phyloP scores from a whole-genome alignment of 1,284 basidiomycete genomes.

The Ustilago loliicola region DNA sequence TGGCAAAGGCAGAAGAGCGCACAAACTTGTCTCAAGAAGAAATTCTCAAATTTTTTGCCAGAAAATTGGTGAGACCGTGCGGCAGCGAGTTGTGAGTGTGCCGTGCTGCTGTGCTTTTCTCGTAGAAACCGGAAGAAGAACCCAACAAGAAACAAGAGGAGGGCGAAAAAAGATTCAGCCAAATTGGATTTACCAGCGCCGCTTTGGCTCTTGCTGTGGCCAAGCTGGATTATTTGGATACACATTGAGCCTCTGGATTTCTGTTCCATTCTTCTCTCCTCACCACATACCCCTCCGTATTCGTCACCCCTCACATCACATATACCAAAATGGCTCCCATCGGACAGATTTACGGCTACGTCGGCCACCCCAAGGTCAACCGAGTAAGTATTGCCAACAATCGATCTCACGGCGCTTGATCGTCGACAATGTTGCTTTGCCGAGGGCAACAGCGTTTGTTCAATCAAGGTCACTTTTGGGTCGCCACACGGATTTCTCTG shows the following conservation, averaged over 20 bases:
- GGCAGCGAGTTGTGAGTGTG: slow-evolving; percentile 4
- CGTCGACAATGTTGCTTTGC: background rate
- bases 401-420: background rate
- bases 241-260: background rate
- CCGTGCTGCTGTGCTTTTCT: background rate
- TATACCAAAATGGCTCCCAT: slow-evolving; percentile 64
- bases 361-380: slow-evolving; percentile 53
- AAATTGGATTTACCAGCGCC: background rate
- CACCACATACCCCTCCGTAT: slow-evolving; percentile 35
- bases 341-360: slow-evolving; percentile 65
- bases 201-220: background rate
- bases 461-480: background rate
- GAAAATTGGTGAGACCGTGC: slow-evolving; percentile 1
- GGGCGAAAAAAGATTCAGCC: background rate
- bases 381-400: slow-evolving; percentile 24
- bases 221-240: background rate
- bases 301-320: slow-evolving; percentile 19
- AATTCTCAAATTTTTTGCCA: slow-evolving; percentile 3
- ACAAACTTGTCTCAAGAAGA: background rate
- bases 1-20: slow-evolving; percentile 1
- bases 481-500: background rate
- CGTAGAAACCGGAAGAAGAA: slow-evolving; percentile 26
- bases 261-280: background rate
- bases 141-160: too few species aligned
- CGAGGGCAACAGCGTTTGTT: too few species aligned